phyloP scores from a whole-genome alignment of 2,329 filamentous ascomycete genomes.

The Penicillium fuscoglaucum region DNA sequence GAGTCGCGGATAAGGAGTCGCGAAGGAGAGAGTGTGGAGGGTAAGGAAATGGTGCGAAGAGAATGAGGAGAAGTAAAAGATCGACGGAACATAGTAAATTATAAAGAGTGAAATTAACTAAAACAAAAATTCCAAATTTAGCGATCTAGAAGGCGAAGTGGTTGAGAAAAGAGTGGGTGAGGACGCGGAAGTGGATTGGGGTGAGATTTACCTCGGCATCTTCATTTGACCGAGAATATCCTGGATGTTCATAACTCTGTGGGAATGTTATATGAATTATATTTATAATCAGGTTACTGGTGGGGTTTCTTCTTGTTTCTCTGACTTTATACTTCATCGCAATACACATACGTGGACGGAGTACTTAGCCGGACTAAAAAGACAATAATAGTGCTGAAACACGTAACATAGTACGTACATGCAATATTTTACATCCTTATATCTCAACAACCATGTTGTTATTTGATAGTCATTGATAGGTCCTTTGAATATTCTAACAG shows the following conservation, averaged over 20 bases:
- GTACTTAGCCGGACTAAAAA: neutral
- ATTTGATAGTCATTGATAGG: neutral
- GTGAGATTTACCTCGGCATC: slow-evolving; percentile 17
- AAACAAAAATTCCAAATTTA: neutral
- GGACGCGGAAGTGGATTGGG: neutral
- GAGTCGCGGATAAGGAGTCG: slow-evolving; percentile 8
- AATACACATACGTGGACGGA: neutral
- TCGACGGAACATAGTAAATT: slow-evolving; percentile 14
- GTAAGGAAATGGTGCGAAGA: slow-evolving; percentile 19
- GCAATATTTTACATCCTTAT: neutral
- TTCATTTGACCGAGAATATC: neutral
- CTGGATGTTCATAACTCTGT: neutral
- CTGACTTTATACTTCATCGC: neutral
- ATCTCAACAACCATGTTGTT: neutral
- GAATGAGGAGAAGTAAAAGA: slow-evolving; percentile 2
- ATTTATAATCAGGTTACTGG: neutral
- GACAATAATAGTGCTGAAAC: too few species aligned
- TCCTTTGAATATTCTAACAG: neutral
- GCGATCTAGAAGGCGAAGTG: slow-evolving; percentile 12
- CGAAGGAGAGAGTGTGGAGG: slow-evolving; percentile 16
- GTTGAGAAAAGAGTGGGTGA: slow-evolving; percentile 15
- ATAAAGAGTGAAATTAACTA: neutral
- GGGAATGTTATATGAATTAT: too few species aligned
- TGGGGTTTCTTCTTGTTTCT: neutral
- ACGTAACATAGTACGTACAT: too few species aligned